Conservation (phyloP, 176 grass and related monocot genomes). For the Metroxylon sagu region DNA sequence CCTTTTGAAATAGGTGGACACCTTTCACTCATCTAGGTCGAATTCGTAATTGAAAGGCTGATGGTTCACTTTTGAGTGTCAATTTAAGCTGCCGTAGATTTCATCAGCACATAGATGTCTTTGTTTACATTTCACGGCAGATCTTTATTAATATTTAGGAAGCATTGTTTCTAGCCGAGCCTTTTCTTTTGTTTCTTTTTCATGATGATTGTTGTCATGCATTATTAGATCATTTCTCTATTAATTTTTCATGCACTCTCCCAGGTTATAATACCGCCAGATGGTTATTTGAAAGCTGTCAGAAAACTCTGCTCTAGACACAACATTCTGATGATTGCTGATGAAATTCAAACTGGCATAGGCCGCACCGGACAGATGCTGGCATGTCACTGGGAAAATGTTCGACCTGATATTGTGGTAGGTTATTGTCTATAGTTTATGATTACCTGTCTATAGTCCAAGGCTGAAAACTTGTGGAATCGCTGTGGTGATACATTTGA, state of each 20-base stretch:
- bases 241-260: not conserved
- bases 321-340: constrained; percentile 96
- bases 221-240: not conserved
- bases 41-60: no score
- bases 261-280: constrained; percentile 82
- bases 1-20: no score
- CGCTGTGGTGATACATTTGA: no score
- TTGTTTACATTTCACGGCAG: no score
- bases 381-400: constrained; percentile 81
- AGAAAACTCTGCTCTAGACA: constrained; percentile 79
- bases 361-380: constrained; percentile 88
- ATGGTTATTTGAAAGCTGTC: constrained; percentile 82
- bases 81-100: no score
- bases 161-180: no score
- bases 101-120: no score
- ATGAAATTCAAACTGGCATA: constrained; percentile 99
- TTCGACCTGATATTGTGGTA: constrained; percentile 92
- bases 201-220: not conserved
- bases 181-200: not conserved
- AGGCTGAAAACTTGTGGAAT: no score
- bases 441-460: no score
- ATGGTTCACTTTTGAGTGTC: no score
- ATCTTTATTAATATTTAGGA: no score
- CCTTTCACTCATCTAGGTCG: no score
- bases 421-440: constrained; percentile 7